Percentiles rank a stretch among this genome's conserved stretches.
Conservation (phyloP, 1,284 basidiomycete genomes). For the Microbotryum intermedium region DNA sequence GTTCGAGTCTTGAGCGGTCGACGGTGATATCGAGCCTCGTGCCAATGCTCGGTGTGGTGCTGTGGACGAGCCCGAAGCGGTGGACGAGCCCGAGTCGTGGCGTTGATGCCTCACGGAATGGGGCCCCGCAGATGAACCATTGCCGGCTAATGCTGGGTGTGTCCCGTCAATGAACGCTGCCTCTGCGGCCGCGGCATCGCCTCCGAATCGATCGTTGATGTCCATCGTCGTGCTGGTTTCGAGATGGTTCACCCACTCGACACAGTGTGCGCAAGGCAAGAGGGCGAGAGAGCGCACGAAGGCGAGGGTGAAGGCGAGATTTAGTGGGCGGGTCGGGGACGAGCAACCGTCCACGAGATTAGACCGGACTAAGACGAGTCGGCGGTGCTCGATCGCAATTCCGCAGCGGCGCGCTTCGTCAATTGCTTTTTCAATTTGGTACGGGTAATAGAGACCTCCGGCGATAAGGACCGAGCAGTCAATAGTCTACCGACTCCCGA, state of each 20-base stretch:
- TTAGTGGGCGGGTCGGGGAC: too few species aligned
- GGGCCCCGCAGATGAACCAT: constrained; percentile 14
- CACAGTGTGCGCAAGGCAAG: too few species aligned
- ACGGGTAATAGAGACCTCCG: too few species aligned
- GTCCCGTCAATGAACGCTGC: constrained; percentile 26
- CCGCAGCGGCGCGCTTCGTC: too few species aligned
- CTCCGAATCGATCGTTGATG: not conserved
- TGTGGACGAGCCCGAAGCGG: not conserved
- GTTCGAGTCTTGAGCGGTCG: constrained; percentile 10
- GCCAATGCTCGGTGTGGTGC: not conserved
- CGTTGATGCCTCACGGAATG: constrained; percentile 1
- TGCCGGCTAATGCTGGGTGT: constrained; percentile 23
- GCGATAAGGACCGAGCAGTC: too few species aligned
- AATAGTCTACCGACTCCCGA: too few species aligned
- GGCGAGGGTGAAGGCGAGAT: too few species aligned
- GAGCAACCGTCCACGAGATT: too few species aligned
- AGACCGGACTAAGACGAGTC: too few species aligned
- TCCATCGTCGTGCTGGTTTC: not conserved
- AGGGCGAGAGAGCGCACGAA: too few species aligned
- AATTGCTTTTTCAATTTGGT: too few species aligned
- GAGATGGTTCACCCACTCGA: not conserved
- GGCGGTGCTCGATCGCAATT: too few species aligned
- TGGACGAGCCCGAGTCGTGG: not conserved
- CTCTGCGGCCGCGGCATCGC: constrained; percentile 7
- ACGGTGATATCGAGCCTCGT: not conserved